These are phyloP conservation scores for Karstenula rhodostoma DNA, from an alignment of 2,329 filamentous ascomycete genomes.

Conservation along the genomic window DNA sequence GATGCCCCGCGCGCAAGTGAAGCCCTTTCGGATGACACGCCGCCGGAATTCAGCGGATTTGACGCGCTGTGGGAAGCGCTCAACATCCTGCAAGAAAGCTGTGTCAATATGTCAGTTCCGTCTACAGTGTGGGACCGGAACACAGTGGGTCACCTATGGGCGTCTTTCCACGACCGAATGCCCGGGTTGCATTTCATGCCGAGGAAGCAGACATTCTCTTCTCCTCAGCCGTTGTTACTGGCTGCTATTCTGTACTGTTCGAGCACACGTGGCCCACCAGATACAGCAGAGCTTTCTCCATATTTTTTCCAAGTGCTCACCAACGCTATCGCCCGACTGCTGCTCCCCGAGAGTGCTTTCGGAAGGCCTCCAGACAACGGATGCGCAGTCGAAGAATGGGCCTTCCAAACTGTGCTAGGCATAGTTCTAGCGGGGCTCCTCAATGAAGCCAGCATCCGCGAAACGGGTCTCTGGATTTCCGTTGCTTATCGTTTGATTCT, in stretches of 20 bases:
- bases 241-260: conserved; percentile 13
- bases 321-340: conserved; percentile 7
- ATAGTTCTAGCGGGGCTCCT: conserved; percentile 7
- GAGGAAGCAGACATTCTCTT: conserved; percentile 12
- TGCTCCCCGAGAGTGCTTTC: conserved; percentile 4
- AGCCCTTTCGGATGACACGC: neutral
- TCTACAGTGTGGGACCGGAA: conserved; percentile 4
- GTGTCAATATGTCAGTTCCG: conserved; percentile 1
- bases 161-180: conserved; percentile 10
- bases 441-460: conserved; percentile 11
- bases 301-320: conserved; percentile 9
- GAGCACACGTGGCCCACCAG: conserved; percentile 9
- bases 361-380: neutral
- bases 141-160: conserved; percentile 3
- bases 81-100: neutral
- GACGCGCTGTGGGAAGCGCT: conserved; percentile 9
- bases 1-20: neutral
- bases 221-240: conserved; percentile 9
- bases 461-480: conserved; percentile 11
- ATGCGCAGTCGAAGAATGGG: conserved; percentile 8
- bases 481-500: conserved; percentile 10
- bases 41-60: conserved; percentile 2
- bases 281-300: conserved; percentile 3
- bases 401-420: conserved; percentile 10
- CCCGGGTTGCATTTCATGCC: conserved; percentile 12